Base-by-base conservation (phyloP, 2,329 filamentous ascomycete species). In the Aspergillus caelatus region DNA sequence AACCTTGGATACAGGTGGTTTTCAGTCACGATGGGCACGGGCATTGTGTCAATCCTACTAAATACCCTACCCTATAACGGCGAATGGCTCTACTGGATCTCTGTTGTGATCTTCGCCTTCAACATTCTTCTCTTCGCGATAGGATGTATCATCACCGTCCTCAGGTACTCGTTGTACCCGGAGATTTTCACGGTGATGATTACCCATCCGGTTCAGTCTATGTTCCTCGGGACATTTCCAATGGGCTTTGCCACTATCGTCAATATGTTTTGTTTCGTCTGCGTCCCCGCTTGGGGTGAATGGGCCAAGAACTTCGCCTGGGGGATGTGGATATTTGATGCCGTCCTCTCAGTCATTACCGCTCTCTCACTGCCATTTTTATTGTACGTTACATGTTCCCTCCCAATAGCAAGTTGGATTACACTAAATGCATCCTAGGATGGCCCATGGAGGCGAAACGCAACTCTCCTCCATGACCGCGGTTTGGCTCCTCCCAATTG, bases 241-340 rank as follows among this genome's bases (percentile, higher is more conserved):
- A 91, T 91, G 87, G 88, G 84, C 0, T 84, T 91, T 62, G 86
- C 88, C 0, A 91, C 89, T 1, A 86, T 91, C 50, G 84, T 91
- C 64, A 87, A 88, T 65, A 88, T 89, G 83, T 85, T 87, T 73
- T 81, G 88, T 14, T 81, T 86, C 36, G 80, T 87, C 39, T 90
- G 88, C 72, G 80, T 84, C 9, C 84, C 84, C 0, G 79, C 77
- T n/a, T 91, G 86, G 88, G 88, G 87, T 1, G 68, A 80, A 16
- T 85, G 86, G 82, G 79, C 84, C n/a, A 77, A 81, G 34, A 80
- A 83, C 65, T 74, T 86, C 10, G 85, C 84, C 11, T 88, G 85
- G 86, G 80, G 75, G 0, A 74, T 87, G 39, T 89, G 86, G 86
- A 87, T 86, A 78, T 70, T 87, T 30, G 86, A 88, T 70, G 82